Percentiles rank a stretch among this genome's conserved stretches.
Conservation (phyloP, 129 eudicot species). For the Flaveria brownii region DNA sequence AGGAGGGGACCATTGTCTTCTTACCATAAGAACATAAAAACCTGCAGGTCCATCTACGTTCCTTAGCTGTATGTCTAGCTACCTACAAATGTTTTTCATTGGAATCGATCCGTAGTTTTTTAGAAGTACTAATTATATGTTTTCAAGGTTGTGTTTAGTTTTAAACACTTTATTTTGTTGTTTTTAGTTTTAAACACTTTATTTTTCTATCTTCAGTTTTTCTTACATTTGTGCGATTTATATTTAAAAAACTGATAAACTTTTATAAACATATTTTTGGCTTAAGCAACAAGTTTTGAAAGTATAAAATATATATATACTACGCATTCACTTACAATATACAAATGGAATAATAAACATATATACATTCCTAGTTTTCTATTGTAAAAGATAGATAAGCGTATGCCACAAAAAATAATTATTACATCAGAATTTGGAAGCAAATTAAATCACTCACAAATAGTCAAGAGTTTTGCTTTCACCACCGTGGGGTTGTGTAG, state of each 20-base stretch:
- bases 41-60: slow-evolving; percentile 35
- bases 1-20: slow-evolving; percentile 38
- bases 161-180: no score
- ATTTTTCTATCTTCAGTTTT: no score
- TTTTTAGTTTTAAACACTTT: no score
- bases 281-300: no score
- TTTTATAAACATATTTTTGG: no score
- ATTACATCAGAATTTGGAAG: not conserved
- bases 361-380: not conserved
- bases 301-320: no score
- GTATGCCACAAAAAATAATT: not conserved
- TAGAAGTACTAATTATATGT: not conserved
- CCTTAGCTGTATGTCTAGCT: slow-evolving; percentile 30
- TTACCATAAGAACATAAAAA: slow-evolving; percentile 29
- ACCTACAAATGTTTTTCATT: slow-evolving; percentile 29
- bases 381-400: not conserved
- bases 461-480: slow-evolving; percentile 14
- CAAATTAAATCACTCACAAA: not conserved
- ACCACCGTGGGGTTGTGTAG: slow-evolving; percentile 19
- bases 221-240: no score
- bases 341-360: not conserved
- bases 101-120: not conserved
- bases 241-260: no score
- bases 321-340: not conserved
- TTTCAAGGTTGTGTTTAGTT: no score